Evolutionary conservation across 2,329 filamentous ascomycete species (phyloP), one percentile per base, ranked within the genome.

Genomic region (Tolypocladium inflatum): DNA sequence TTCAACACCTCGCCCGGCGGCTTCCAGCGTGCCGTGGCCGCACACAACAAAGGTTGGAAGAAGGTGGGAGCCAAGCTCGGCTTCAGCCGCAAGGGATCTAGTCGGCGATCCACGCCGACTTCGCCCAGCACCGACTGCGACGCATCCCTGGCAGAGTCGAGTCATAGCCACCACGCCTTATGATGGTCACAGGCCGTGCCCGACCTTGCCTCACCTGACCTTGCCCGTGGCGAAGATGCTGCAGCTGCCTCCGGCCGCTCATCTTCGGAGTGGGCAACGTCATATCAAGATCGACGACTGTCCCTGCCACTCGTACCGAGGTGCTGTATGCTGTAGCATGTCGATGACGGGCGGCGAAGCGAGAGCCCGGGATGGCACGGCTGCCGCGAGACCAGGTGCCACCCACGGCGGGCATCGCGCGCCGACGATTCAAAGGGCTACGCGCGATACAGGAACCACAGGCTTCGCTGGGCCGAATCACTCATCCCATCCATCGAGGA

Each of bases 1-100:
- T 80, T 82, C 62, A 73, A 73, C 61, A 70, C 77, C 1, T 81
- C 81, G 6, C 80, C 80, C 0, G 78, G 76, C n/a, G 75, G 77
- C 17, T 70, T 84, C 26, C 79, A 83, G 54, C 76, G 80, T 58
- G 80, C 97, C n/a, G n/a, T n/a, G n/a, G n/a, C n/a, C n/a, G n/a
- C n/a, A n/a, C n/a, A n/a, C n/a, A n/a, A n/a, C n/a, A 30, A 30
- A 30, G 55, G 83, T 55, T 87, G 84, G 84, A 86, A 85, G 71
- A 85, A 83, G 66, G 79, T 87, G 66, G 79, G 83, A 21, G 82
- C 80, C 9, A 86, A 83, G 63, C 71, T 87, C 4, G 83, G 84
- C 3, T 76, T 85, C 58, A 78, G 78, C 56, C 78, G 78, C 65
- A 85, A 82, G 68, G 73, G 70, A 60, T 73, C 73, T 38, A 75